Base-by-base conservation (phyloP, 768 basidiomycete genomes). In the Rhizopogon vulgaris region DNA sequence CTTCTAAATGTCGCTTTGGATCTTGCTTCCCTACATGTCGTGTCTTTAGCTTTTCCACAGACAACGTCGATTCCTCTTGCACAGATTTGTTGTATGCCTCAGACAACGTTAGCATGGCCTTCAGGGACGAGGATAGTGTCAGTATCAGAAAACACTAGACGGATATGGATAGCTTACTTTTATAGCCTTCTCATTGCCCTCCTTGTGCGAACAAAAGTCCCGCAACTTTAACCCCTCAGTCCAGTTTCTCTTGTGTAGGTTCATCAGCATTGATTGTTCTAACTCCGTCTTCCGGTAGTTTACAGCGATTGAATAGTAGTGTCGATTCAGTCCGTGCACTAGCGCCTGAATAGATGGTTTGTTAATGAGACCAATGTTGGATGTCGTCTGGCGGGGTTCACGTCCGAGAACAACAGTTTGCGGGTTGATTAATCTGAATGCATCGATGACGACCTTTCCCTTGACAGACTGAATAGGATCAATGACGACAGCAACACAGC, bases 381-480 rank as follows among this genome's bases (percentile, higher is more conserved):
- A 94, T 14, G 96, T 99, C 49, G 93, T 95, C 69, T 98, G 96
- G 24, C 96, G 82, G 10, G 94, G 91, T 72, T 99, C 96, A 51
- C 90, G 86, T 47, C 96, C 96, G 52, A 87, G 77, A 56, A 96
- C 84, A 55, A 97, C 85, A 41, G 85, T 78, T 61, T 91, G 84
- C 17, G 94, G 93, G 66, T 89, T 90, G 71, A 99, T 98, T 41
- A 94, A 85, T 53, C 96, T 87, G 78, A 99, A 99, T 3, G 96
- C 96, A 71, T 98, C 96, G 57, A 99, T 97, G 46, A 98, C 96
- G 39, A 99, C 96, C 70, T 98, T 99, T 49, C 90, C 90, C 70
- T 94, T 95, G 63, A 99, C 96, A 38, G 94, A 97, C 69, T 98
- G 96, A 62, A 98, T 98, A 36, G 96, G 96, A 70, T 99, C 96